Conservation (phyloP, 768 basidiomycete species). For the Mycena capillaripes region DNA sequence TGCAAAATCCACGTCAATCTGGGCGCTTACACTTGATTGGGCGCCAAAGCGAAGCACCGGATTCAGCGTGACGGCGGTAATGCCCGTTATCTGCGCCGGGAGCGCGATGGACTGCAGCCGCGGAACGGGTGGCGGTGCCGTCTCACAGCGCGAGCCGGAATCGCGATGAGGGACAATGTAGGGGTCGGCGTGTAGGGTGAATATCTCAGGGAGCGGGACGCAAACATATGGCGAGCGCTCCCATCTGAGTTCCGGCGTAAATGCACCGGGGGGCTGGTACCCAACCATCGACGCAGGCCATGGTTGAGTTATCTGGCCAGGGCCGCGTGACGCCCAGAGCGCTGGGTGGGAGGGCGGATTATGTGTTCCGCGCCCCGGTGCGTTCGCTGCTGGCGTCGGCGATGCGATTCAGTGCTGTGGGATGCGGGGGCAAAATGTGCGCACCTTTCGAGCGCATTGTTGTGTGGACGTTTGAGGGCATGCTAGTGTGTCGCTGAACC, state of each 20-base stretch:
- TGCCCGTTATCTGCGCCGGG: slow-evolving; percentile 10
- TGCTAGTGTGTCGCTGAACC: background rate
- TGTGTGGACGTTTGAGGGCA: background rate
- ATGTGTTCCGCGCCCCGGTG: background rate
- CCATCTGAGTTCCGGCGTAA: background rate
- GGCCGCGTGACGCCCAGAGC: background rate
- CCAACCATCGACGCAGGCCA: too few relatives aligned
- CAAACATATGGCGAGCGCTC: background rate
- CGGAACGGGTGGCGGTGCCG: background rate
- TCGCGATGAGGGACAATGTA: background rate
- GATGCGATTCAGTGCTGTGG: background rate
- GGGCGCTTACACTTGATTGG: background rate
- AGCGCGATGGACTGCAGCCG: slow-evolving; percentile 7
- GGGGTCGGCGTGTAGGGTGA: background rate
- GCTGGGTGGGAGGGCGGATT: background rate
- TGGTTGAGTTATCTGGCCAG: background rate
- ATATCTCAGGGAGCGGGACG: background rate
- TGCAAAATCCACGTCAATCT: background rate
- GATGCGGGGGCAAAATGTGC: background rate
- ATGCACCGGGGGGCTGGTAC: background rate
- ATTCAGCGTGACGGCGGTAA: slow-evolving; percentile 4
- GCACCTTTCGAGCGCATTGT: background rate
- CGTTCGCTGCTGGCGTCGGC: background rate
- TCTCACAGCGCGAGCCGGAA: background rate
- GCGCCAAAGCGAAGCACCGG: background rate